Percentiles rank a stretch among this genome's conserved stretches.
Conservation (phyloP, 768 basidiomycete genomes). For the Pluteus cervinus region DNA sequence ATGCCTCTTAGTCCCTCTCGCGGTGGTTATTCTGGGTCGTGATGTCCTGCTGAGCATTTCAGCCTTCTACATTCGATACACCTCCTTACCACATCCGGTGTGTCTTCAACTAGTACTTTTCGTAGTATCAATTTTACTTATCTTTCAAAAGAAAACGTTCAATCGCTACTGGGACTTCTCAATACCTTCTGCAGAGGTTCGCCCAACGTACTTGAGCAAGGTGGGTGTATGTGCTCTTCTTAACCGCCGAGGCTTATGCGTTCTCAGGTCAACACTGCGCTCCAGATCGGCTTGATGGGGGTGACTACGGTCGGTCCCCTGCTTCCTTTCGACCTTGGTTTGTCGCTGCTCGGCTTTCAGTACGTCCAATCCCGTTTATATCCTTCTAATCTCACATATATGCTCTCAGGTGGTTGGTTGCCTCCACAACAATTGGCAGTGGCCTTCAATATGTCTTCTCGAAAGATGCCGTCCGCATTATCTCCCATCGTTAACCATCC, state of each 20-base stretch:
- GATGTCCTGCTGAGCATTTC: slow-evolving; percentile 82
- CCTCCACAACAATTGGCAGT: slow-evolving; percentile 87
- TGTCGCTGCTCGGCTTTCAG: slow-evolving; percentile 67
- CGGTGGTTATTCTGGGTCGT: slow-evolving; percentile 81
- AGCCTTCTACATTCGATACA: slow-evolving; percentile 92
- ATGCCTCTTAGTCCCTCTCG: slow-evolving; percentile 65
- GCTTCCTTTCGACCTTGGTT: slow-evolving; percentile 49
- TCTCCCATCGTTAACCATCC: slow-evolving; percentile 31
- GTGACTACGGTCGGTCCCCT: slow-evolving; percentile 81
- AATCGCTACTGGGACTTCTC: slow-evolving; percentile 94
- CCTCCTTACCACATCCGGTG: slow-evolving; percentile 82
- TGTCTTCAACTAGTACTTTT: slow-evolving; percentile 19
- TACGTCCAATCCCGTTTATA: slow-evolving; percentile 32
- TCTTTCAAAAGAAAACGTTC: slow-evolving; percentile 71
- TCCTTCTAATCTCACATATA: slow-evolving; percentile 3
- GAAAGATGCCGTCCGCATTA: slow-evolving; percentile 64
- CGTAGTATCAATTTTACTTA: slow-evolving; percentile 3
- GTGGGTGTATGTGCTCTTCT: slow-evolving; percentile 25
- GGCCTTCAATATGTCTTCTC: slow-evolving; percentile 79
- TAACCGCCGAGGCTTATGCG: background rate
- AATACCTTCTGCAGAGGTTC: slow-evolving; percentile 91
- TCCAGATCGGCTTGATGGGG: slow-evolving; percentile 91
- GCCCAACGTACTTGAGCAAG: slow-evolving; percentile 92
- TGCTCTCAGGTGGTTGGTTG: slow-evolving; percentile 69
- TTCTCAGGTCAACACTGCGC: slow-evolving; percentile 78